These are phyloP conservation scores for Citeromyces siamensis DNA, from an alignment of 1,139 yeast genomes.

Conservation along the genomic window DNA sequence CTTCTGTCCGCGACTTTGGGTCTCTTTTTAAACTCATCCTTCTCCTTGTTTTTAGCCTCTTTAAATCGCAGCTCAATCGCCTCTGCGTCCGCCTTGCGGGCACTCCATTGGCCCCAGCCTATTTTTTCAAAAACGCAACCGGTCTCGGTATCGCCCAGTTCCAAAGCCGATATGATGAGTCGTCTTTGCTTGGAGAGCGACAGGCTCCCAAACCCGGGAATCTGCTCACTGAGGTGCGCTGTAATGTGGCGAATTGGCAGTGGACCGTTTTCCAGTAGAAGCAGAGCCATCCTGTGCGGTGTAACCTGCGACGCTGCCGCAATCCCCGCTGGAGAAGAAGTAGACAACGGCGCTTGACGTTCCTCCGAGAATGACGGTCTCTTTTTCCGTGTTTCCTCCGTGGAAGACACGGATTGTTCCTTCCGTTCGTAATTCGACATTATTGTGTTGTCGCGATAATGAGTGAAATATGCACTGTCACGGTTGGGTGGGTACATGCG, in stretches of 20 bases:
- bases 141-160: constrained; percentile 49
- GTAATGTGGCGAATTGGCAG: constrained; percentile 87
- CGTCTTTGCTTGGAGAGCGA: constrained; percentile 85
- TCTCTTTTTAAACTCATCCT: constrained; percentile 4
- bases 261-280: constrained; percentile 70
- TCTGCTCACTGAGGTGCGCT: constrained; percentile 60
- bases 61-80: constrained; percentile 21
- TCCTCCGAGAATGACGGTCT: constrained; percentile 8
- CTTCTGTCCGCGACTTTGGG: constrained; percentile 20
- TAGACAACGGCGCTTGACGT: constrained; percentile 32
- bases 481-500: background rate
- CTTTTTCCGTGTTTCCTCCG: constrained; percentile 10
- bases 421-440: constrained; percentile 4
- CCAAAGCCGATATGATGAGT: constrained; percentile 81
- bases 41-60: constrained; percentile 7
- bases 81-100: constrained; percentile 28
- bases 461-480: constrained; percentile 1
- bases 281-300: constrained; percentile 60
- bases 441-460: constrained; percentile 6
- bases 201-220: constrained; percentile 67
- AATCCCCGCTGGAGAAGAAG: constrained; percentile 80
- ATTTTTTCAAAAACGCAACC: constrained; percentile 76
- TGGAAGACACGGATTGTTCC: constrained; percentile 3
- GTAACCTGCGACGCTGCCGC: constrained; percentile 85
- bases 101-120: constrained; percentile 99